These are phyloP conservation scores for Uronychia setigera DNA, from an alignment of 73 alveolate genomes.

Conservation along the genomic window DNA sequence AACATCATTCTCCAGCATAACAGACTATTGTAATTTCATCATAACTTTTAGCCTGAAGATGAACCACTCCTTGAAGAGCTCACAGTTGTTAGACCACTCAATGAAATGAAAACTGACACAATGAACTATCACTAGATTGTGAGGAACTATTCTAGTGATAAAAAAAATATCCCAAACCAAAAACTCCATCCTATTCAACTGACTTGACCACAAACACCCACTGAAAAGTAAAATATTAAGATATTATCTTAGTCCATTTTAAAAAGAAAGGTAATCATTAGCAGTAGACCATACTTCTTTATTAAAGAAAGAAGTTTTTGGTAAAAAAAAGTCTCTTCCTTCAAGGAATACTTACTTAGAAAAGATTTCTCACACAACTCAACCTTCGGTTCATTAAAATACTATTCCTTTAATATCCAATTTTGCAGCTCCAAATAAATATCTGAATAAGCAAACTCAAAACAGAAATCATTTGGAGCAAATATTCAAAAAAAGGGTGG, in stretches of 20 bases:
- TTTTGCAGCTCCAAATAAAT: neutral
- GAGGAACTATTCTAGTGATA: neutral
- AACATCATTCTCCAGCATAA: conserved; percentile 63
- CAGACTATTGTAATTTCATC: neutral
- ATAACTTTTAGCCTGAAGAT: conserved; percentile 31
- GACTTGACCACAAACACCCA: neutral
- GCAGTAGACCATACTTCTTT: neutral
- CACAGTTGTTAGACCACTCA: conserved; percentile 60
- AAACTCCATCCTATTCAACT: too few species aligned
- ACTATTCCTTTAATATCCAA: neutral
- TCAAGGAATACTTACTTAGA: too few species aligned
- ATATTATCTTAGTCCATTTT: too few species aligned
- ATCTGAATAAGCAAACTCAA: neutral
- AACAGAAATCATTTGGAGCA: neutral
- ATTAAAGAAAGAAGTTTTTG: too few species aligned
- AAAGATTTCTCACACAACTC: neutral
- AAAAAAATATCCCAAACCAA: too few species aligned
- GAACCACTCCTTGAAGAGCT: conserved; percentile 56
- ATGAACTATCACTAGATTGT: conserved; percentile 44
- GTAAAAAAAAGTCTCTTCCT: neutral
- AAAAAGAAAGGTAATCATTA: neutral
- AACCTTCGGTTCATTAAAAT: neutral
- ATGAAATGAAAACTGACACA: conserved; percentile 40
- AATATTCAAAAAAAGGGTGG: neutral
- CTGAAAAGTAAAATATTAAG: neutral